Base-by-base conservation (phyloP, 73 alveolate genomes). In the Tetrahymena malaccensis region DNA sequence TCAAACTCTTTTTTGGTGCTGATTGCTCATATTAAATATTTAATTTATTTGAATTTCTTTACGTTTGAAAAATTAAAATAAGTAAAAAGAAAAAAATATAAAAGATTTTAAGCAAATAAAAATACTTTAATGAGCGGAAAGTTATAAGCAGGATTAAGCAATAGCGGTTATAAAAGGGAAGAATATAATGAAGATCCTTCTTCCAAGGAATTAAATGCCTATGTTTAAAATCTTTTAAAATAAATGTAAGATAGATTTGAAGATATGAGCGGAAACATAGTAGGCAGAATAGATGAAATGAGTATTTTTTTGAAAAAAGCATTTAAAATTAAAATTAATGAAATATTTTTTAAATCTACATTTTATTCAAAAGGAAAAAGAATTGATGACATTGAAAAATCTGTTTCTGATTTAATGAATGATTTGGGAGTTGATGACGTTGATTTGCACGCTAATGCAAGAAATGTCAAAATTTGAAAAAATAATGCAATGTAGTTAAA, bases 171-270 rank as follows among this genome's bases (percentile, higher is more conserved):
- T 70, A 70, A 70, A 70, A 70, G 89, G 19, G 89, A 70, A 27
- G 89, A 70, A 7, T 70, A 70, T 70, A 70, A 70, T 85, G 94
- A n/a, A 25, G 94, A 94, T 55, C 94, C 95, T 44, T 43, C 95
- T 34, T 85, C 97, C 0, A 95, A 44, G 37, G 95, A 85, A 89
- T 43, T 89, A 43, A 94, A 85, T 93, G 43, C 43, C 70, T 95
- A 85, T 55, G 97, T 95, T 34, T 55, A 95, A 89, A 95, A 94
- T 34, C 85, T 95, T n/a, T 83, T 95, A 17, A 95, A 95, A 43
- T 57, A 95, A 55, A 95, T 95, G 97, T 25, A 95, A 95, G 97
- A 95, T 89, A 55, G 97, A 95, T 95, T 95, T 93, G 97, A 95
- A 56, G 97, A 95, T n/a, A 95, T 95, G 97, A 35, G 94, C 43